These are phyloP conservation scores for Oleoguttula mirabilis DNA, from an alignment of 495 filamentous ascomycete genomes.

Conservation along the genomic window DNA sequence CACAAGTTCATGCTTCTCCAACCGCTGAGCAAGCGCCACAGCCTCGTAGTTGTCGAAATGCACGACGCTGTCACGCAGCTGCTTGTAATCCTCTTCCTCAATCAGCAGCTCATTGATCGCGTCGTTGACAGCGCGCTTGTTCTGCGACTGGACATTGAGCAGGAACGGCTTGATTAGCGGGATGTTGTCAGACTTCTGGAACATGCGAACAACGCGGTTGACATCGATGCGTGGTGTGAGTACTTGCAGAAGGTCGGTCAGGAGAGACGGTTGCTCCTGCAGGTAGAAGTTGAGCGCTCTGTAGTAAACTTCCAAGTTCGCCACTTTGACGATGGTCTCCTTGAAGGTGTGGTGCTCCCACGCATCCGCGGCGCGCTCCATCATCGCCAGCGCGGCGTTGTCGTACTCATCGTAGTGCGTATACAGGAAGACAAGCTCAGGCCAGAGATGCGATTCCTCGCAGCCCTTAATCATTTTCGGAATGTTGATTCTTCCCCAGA, in stretches of 20 bases:
- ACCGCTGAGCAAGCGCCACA: constrained; percentile 81
- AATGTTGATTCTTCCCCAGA: constrained; percentile 97
- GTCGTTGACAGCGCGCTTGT: constrained; percentile 95
- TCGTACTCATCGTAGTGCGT: constrained; percentile 99
- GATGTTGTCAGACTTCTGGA: constrained; percentile 95
- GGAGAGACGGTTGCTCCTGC: constrained; percentile 84
- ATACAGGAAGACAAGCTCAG: constrained; percentile 96
- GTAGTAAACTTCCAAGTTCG: constrained; percentile 98
- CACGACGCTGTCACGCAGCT: constrained; percentile 90
- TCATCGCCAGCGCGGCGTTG: constrained; percentile 96
- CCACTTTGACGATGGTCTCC: constrained; percentile 95
- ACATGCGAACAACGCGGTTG: constrained; percentile 95
- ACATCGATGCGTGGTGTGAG: constrained; percentile 92
- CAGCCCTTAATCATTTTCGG: constrained; percentile 94
- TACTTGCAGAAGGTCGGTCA: constrained; percentile 89
- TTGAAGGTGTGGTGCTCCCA: constrained; percentile 99
- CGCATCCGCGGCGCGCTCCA: constrained; percentile 95
- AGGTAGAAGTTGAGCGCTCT: constrained; percentile 95
- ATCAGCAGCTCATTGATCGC: constrained; percentile 98
- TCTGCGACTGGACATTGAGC: constrained; percentile 89
- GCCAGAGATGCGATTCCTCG: constrained; percentile 95
- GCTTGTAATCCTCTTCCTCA: constrained; percentile 99
- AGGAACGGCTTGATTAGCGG: constrained; percentile 99
- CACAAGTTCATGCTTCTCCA: constrained; percentile 93
- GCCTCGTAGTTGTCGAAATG: constrained; percentile 99